Evolutionary conservation across 2,329 filamentous ascomycete species (phyloP), one percentile per base, ranked within the genome.

Genomic region (Exophiala bonariae): DNA sequence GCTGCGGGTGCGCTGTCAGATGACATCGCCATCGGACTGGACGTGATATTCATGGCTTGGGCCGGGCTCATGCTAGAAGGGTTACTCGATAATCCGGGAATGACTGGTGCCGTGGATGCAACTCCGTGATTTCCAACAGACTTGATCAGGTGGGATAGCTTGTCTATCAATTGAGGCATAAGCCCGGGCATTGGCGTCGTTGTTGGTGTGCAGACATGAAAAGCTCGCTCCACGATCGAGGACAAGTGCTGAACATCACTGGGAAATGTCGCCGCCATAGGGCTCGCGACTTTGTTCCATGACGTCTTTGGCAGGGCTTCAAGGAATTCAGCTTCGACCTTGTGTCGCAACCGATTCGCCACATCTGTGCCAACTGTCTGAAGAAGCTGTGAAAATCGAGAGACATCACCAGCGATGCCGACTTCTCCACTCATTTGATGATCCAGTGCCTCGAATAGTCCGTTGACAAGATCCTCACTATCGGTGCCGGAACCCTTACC

Each of bases 281-380:
- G 54, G 34, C 31, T 59, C 8, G 41, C 47, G 23, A 13, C 47
- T 44, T 47, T 54, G 41, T 31, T 51, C 3, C 20, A 7, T 23
- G 40, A 44, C 19, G 49, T 41, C 38, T 47, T 54, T 3, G 49
- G 54, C 14, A 49, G 51, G 51, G 44, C 69, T 49, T 22, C 67
- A 60, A 46, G 70, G 61, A 55, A 74, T 63, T 44, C 64, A 60
- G 45, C 62, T 65, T 61, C 73, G 64, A 19, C 68, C 66, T 55
- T 66, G 61, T 61, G 70, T 65, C 41, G 69, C 62, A 51, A 70
- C 65, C 62, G 71, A 41, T 36, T 38, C 13, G 42, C 38, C 60
- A 60, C 38, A 41, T 51, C 53, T 14, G 38, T 3, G 1, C 44
- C 49, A n/a, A 53, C 39, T 19, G n/a, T 41, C 6, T 46, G 22